Conservation (phyloP, 225 moss, liverwort and hornwort species). For the Rhytidiadelphus loreus region DNA sequence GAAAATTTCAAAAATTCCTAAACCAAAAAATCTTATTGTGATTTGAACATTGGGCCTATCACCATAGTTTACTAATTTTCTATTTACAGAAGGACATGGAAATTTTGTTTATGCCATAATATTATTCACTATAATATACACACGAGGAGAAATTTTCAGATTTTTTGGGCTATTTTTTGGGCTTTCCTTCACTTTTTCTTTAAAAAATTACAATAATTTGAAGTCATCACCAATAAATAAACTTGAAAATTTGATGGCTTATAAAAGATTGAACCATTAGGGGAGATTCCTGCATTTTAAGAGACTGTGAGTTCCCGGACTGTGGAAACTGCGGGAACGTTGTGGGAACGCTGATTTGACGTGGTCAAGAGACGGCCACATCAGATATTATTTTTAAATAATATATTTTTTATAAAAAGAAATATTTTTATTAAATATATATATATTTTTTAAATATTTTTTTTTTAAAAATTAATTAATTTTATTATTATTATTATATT, state of each 20-base stretch:
- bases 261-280: background rate
- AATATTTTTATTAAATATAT: too few species aligned
- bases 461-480: too few species aligned
- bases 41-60: background rate
- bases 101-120: background rate
- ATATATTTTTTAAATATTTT: too few species aligned
- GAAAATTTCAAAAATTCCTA: background rate
- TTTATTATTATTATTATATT: too few species aligned
- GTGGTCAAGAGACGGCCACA: too few species aligned
- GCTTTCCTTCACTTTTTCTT: background rate
- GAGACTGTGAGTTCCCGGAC: too few species aligned
- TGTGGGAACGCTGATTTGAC: too few species aligned
- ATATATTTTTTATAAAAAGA: too few species aligned
- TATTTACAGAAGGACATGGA: rapidly evolving
- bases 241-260: background rate
- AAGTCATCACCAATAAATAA: background rate
- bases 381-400: too few species aligned
- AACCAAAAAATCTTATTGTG: rapidly evolving
- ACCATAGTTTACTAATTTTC: rapidly evolving
- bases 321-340: too few species aligned
- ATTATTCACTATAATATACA: background rate
- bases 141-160: background rate
- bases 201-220: too few species aligned
- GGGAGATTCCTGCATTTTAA: too few species aligned
- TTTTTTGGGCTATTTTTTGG: background rate